phyloP scores from a whole-genome alignment of 768 basidiomycete species.

The Tylopilus cervinicoccineus region DNA sequence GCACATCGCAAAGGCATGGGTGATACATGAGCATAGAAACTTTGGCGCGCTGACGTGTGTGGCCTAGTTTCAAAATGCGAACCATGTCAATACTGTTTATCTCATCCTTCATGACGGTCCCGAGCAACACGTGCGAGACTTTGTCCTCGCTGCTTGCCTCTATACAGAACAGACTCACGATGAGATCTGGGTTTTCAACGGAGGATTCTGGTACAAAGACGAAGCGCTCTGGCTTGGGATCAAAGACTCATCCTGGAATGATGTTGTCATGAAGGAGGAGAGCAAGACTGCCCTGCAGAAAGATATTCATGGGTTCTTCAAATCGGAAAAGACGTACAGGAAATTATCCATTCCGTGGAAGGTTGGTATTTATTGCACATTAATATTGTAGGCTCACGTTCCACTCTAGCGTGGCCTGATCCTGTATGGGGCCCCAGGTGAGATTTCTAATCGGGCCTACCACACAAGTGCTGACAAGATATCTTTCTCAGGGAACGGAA shows the following conservation, averaged over 20 bases:
- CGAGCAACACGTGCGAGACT: slow-evolving; percentile 46
- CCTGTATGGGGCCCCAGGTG: slow-evolving; percentile 78
- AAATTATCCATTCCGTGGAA: slow-evolving; percentile 81
- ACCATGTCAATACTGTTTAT: slow-evolving; percentile 28
- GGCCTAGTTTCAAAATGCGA: slow-evolving; percentile 28
- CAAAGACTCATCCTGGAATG: slow-evolving; percentile 67
- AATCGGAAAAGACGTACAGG: slow-evolving; percentile 69
- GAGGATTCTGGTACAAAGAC: slow-evolving; percentile 65
- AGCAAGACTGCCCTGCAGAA: slow-evolving; percentile 68
- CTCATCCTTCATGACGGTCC: slow-evolving; percentile 61
- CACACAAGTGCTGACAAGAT: neutral
- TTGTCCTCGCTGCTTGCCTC: slow-evolving; percentile 51
- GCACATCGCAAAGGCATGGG: slow-evolving; percentile 46
- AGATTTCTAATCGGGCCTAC: slow-evolving; percentile 4
- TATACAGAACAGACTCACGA: slow-evolving; percentile 54
- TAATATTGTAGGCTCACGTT: neutral
- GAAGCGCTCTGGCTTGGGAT: slow-evolving; percentile 55
- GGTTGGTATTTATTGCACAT: slow-evolving; percentile 32
- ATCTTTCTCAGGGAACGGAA: slow-evolving; percentile 65
- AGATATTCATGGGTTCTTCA: slow-evolving; percentile 78
- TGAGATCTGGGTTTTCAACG: slow-evolving; percentile 77
- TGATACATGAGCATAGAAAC: neutral
- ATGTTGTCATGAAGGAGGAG: slow-evolving; percentile 65
- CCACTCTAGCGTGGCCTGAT: slow-evolving; percentile 67
- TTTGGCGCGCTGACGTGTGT: slow-evolving; percentile 1